Evolutionary conservation across 2,329 filamentous ascomycete species (phyloP), one percentile per base, ranked within the genome.

Genomic region (Tricladium varicosporioides): DNA sequence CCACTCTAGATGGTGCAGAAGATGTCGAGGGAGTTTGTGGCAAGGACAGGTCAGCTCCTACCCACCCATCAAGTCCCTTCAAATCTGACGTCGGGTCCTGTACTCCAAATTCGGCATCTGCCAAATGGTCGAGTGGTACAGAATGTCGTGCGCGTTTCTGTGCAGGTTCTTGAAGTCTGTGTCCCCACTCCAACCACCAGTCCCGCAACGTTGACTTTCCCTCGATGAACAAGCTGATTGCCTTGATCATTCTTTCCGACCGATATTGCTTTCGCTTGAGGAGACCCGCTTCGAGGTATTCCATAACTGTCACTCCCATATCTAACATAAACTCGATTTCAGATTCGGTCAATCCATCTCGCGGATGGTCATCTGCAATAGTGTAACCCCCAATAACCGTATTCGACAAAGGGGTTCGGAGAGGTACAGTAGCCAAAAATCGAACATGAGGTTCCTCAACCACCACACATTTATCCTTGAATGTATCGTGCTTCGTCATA

Each of bases 401-500:
- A 27, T 80, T 78, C 36, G 77, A 79, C 5, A 66, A 65, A 0
- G 78, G 78, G 2, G 81, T 84, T 22, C 79, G 77, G 53, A 89
- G 81, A 0, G 85, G 85, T 0, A 86, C 84, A 15, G 80, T 80
- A 5, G 80, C 81, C 57, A 83, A 82, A 64, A 84, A 84, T 47
- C 72, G 71, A 31, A 75, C 69, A 32, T 70, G 59, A 0, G 73
- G 72, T 1, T 69, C 59, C 0, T 60, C 66, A 2, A 65, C 60
- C 1, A 77, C 74, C 31, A 75, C 72, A 1, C 66, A 60, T 42
- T 73, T 65, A 5, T 69, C 52, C 45, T 71, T 72, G 56, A 73
- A 78, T 16, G 65, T 67, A 7, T 74, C 69, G 60, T 78, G 64
- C 31, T 71, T 60, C 31, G 62, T 59, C 40, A 78, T 56, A 60